These are phyloP conservation scores for Avena insularis DNA, from an alignment of 176 grass and related monocot species.

Conservation along the genomic window DNA sequence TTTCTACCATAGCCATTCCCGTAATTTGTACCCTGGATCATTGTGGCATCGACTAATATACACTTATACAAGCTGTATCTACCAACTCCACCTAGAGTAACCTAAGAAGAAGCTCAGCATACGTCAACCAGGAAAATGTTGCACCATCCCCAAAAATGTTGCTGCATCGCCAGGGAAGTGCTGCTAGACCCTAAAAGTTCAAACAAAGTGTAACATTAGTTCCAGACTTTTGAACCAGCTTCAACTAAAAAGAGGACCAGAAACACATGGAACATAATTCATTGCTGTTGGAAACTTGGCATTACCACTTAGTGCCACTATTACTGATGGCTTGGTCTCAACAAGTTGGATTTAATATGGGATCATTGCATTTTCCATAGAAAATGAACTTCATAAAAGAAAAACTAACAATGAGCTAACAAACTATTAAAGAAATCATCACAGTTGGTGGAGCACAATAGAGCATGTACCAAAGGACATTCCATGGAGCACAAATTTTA, in stretches of 20 bases:
- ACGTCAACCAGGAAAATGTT: slow-evolving; percentile 5
- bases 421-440: not conserved
- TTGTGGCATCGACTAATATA: not conserved
- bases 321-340: not conserved
- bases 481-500: not conserved
- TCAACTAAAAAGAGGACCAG: not conserved
- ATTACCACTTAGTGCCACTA: not conserved
- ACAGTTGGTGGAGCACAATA: slow-evolving; percentile 2
- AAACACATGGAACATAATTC: not conserved
- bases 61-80: not conserved
- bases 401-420: not conserved
- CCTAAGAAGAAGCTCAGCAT: not conserved
- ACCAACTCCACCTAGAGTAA: not conserved
- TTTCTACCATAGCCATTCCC: not conserved
- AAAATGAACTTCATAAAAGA: not conserved
- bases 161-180: not conserved
- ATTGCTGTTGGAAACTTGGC: not conserved
- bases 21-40: not conserved
- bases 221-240: not conserved
- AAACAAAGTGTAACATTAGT: slow-evolving; percentile 15
- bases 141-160: not conserved
- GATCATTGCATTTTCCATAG: not conserved
- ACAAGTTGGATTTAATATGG: not conserved
- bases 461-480: not conserved
- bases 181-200: not conserved